Evolutionary conservation across 2,329 filamentous ascomycete genomes (phyloP).

Genomic region (Teratosphaeria epicoccoides): DNA sequence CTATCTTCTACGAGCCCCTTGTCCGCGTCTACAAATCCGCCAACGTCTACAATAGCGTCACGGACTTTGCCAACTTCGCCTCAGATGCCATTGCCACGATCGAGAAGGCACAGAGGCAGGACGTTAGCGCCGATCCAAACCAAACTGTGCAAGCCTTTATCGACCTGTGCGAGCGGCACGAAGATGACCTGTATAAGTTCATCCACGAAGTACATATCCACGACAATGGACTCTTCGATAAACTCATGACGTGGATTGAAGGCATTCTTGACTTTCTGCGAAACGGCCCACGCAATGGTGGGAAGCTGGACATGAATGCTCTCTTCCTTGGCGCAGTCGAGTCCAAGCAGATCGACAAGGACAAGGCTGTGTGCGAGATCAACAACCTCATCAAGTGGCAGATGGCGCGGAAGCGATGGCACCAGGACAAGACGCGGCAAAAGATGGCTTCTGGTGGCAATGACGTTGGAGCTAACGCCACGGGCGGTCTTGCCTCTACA

Average conservation of each 20-base stretch:
- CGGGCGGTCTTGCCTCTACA: constrained; percentile 16
- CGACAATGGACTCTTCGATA: constrained; percentile 90
- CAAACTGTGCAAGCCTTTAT: constrained; percentile 98
- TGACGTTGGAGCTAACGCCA: constrained; percentile 30
- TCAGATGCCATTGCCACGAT: constrained; percentile 84
- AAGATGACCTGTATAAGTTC: constrained; percentile 98
- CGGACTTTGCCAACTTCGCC: constrained; percentile 85
- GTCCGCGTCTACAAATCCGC: constrained; percentile 97
- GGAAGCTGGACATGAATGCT: constrained; percentile 87
- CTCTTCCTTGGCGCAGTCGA: constrained; percentile 73
- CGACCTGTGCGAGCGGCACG: constrained; percentile 86
- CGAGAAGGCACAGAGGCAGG: constrained; percentile 56
- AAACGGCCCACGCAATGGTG: constrained; percentile 61
- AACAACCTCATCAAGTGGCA: constrained; percentile 86
- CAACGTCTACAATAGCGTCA: constrained; percentile 95
- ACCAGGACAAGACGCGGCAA: constrained; percentile 91
- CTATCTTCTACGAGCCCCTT: constrained; percentile 96
- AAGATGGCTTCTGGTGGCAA: constrained; percentile 95
- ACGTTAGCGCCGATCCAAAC: constrained; percentile 90
- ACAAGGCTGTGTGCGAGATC: constrained; percentile 67
- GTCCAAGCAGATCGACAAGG: constrained; percentile 56
- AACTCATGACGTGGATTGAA: constrained; percentile 95
- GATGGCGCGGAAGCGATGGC: constrained; percentile 92
- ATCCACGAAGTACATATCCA: constrained; percentile 96
- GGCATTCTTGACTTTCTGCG: constrained; percentile 87